A percentile compares a stretch with the other conserved stretches of the same genome.
phyloP scores from a whole-genome alignment of 2,329 filamentous ascomycete species.

The Shiraia bambusicola region DNA sequence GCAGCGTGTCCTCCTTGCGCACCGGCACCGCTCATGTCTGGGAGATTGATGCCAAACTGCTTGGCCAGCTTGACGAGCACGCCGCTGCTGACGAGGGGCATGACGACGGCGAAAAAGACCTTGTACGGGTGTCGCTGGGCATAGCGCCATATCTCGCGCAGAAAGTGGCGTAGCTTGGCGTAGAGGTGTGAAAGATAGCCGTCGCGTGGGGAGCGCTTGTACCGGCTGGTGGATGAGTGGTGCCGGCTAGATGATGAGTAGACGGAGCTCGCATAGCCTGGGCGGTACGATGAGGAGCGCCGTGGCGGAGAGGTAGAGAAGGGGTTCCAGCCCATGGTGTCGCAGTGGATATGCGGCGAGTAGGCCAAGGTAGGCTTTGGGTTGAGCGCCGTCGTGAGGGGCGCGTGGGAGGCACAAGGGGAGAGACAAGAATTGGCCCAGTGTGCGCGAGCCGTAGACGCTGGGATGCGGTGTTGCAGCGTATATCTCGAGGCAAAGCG shows the following conservation, averaged over 20 bases:
- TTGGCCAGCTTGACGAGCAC: slow-evolving; percentile 75
- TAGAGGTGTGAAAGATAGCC: slow-evolving; percentile 75
- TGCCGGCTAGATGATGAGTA: slow-evolving; percentile 35
- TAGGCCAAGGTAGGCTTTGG: slow-evolving; percentile 13
- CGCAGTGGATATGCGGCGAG: neutral
- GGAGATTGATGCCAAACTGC: slow-evolving; percentile 77
- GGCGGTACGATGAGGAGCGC: slow-evolving; percentile 30
- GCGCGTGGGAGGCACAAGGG: slow-evolving; percentile 5
- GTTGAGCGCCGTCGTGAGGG: slow-evolving; percentile 6
- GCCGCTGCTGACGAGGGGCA: slow-evolving; percentile 84
- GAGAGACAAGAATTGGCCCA: neutral
- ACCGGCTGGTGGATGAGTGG: slow-evolving; percentile 67
- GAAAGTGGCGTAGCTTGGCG: slow-evolving; percentile 73
- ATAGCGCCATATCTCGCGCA: slow-evolving; percentile 80
- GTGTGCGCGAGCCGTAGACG: slow-evolving; percentile 12
- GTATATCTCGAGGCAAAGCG: slow-evolving; percentile 20
- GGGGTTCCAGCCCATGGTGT: slow-evolving; percentile 42
- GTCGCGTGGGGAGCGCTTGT: slow-evolving; percentile 73
- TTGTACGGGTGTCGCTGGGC: slow-evolving; percentile 82
- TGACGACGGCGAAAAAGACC: slow-evolving; percentile 84
- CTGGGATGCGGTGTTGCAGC: slow-evolving; percentile 16
- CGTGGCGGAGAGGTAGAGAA: slow-evolving; percentile 28
- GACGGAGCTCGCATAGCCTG: slow-evolving; percentile 33
- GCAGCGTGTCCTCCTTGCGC: slow-evolving; percentile 25
- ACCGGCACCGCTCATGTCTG: slow-evolving; percentile 49